A percentile compares a stretch with the other conserved stretches of the same genome.
Evolutionary conservation across 208 protist species (phyloP).

Genomic region (Leptomonas pyrrhocoris): DNA sequence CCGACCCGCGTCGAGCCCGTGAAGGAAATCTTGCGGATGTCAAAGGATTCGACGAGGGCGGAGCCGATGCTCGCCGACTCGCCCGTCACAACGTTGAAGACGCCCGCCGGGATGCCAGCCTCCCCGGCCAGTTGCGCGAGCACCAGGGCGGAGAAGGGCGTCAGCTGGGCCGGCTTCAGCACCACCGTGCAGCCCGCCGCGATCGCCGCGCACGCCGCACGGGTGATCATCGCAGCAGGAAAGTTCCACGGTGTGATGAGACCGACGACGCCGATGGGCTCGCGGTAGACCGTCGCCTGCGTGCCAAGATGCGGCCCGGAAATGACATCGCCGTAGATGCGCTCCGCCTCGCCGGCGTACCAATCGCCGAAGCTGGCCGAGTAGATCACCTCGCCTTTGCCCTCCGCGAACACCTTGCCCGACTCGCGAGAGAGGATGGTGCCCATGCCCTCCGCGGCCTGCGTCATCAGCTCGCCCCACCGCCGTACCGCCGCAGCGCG

Average conservation of each 20-base stretch:
- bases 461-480: slow-evolving; percentile 69
- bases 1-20: slow-evolving; percentile 87
- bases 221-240: slow-evolving; percentile 85
- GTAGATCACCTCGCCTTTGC: slow-evolving; percentile 72
- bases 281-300: slow-evolving; percentile 68
- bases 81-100: slow-evolving; percentile 87
- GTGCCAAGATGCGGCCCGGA: slow-evolving; percentile 47
- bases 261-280: slow-evolving; percentile 86
- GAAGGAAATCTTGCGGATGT: slow-evolving; percentile 86
- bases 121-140: slow-evolving; percentile 74
- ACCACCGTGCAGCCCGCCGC: slow-evolving; percentile 91
- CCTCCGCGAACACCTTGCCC: slow-evolving; percentile 81
- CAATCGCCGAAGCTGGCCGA: slow-evolving; percentile 76
- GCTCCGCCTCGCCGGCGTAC: slow-evolving; percentile 87
- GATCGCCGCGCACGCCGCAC: slow-evolving; percentile 81
- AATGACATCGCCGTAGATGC: slow-evolving; percentile 84
- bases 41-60: slow-evolving; percentile 62
- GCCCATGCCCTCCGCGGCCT: slow-evolving; percentile 50
- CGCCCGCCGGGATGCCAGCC: slow-evolving; percentile 76
- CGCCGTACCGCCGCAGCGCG: slow-evolving; percentile 65
- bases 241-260: slow-evolving; percentile 95
- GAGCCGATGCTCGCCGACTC: slow-evolving; percentile 62
- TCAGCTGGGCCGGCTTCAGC: slow-evolving; percentile 87
- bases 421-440: slow-evolving; percentile 78
- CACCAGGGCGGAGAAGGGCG: slow-evolving; percentile 77